Conservation (phyloP, 768 basidiomycete genomes). For the Suillus sp. region DNA sequence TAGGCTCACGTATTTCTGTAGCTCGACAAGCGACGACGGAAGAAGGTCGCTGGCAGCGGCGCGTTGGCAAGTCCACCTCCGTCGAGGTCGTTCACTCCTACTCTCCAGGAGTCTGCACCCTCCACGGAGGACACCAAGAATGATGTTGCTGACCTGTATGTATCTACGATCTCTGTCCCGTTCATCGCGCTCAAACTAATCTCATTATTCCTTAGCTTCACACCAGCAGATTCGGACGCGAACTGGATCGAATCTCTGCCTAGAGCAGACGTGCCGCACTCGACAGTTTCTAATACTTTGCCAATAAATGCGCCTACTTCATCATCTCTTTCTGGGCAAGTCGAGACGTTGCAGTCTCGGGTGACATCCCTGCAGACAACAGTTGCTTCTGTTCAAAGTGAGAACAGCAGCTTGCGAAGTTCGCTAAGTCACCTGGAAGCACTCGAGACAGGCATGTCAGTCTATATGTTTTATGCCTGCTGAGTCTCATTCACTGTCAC, state of each 20-base stretch:
- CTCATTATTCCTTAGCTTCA: conserved; percentile 41
- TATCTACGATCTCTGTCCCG: conserved; percentile 27
- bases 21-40: conserved; percentile 82
- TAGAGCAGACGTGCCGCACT: conserved; percentile 38
- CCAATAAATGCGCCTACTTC: conserved; percentile 30
- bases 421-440: conserved; percentile 1
- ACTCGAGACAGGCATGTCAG: conserved; percentile 25
- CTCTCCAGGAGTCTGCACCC: conserved; percentile 40
- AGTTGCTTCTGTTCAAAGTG: conserved; percentile 1
- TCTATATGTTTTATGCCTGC: too few species aligned
- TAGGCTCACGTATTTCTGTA: conserved; percentile 32
- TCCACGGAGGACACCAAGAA: conserved; percentile 45
- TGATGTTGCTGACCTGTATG: conserved; percentile 69
- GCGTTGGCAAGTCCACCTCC: conserved; percentile 47
- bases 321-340: conserved; percentile 16
- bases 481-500: neutral
- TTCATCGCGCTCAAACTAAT: conserved; percentile 9
- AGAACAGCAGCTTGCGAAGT: neutral
- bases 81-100: conserved; percentile 56
- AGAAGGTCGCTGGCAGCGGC: conserved; percentile 54
- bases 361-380: conserved; percentile 1
- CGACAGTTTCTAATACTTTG: conserved; percentile 35
- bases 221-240: conserved; percentile 42
- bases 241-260: conserved; percentile 68
- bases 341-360: neutral